These are phyloP conservation scores for Boletus insuetus DNA, from an alignment of 768 basidiomycete genomes.

Conservation along the genomic window DNA sequence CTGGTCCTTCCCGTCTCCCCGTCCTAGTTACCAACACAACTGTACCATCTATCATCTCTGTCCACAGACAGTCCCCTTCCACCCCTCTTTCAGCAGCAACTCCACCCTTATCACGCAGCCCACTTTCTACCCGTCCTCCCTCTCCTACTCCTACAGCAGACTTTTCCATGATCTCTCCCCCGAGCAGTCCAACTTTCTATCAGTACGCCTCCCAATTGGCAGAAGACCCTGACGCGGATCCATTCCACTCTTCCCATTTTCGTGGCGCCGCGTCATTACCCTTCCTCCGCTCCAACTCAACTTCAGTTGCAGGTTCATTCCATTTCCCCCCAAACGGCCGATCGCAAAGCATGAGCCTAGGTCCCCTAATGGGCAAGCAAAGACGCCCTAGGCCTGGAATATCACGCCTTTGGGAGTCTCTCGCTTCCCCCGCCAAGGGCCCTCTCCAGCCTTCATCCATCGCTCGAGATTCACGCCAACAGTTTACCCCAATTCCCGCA, in stretches of 20 bases:
- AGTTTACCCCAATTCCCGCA: constrained; percentile 17
- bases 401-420: constrained; percentile 34
- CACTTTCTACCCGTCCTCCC: constrained; percentile 33
- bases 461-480: constrained; percentile 4
- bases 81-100: constrained; percentile 26
- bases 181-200: constrained; percentile 34
- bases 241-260: constrained; percentile 24
- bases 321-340: constrained; percentile 18
- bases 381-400: constrained; percentile 31
- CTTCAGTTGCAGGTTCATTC: constrained; percentile 21
- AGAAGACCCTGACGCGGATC: constrained; percentile 14
- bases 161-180: constrained; percentile 46
- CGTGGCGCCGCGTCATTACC: constrained; percentile 27
- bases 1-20: constrained; percentile 30
- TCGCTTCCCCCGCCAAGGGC: constrained; percentile 30
- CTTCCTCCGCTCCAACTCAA: constrained; percentile 30
- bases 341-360: constrained; percentile 28
- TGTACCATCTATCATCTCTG: not conserved
- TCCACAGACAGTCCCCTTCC: constrained; percentile 22
- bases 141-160: constrained; percentile 47
- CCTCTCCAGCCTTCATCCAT: constrained; percentile 6
- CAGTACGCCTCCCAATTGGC: constrained; percentile 31
- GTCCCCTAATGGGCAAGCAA: constrained; percentile 18
- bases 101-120: constrained; percentile 19
- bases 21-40: constrained; percentile 19